Percentiles rank a stretch among this genome's conserved stretches.
phyloP scores from a whole-genome alignment of 495 filamentous ascomycete species.

The Aspergillus indologenus region DNA sequence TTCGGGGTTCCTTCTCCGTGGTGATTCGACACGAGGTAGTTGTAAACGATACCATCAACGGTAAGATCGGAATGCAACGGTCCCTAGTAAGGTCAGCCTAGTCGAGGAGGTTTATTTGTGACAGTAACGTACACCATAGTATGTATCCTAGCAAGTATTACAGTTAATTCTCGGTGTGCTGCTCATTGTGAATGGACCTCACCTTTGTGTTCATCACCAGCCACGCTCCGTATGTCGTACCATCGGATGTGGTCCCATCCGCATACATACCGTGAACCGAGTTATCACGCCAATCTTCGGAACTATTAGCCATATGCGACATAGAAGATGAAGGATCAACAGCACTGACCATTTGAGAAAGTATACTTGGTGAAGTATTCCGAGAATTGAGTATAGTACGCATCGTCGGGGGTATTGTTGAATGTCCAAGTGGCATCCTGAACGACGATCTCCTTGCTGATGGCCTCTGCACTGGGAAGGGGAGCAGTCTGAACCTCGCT shows the following conservation, averaged over 20 bases:
- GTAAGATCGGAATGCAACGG: conserved; percentile 55
- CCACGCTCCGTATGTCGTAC: conserved; percentile 53
- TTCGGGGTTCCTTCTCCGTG: conserved; percentile 56
- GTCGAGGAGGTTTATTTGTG: not conserved
- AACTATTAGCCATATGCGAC: not conserved
- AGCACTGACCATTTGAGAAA: conserved; percentile 38
- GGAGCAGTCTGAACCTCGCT: conserved; percentile 51
- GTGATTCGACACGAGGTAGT: conserved; percentile 52
- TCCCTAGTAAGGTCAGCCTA: conserved; percentile 30
- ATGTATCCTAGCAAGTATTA: conserved; percentile 39
- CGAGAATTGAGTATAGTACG: conserved; percentile 48
- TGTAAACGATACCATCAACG: conserved; percentile 57
- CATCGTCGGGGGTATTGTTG: conserved; percentile 46
- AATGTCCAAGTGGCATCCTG: conserved; percentile 59
- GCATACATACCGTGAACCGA: conserved; percentile 53
- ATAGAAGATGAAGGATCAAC: not conserved
- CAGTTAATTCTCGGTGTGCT: not conserved
- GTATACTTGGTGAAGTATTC: conserved; percentile 62
- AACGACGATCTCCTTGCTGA: conserved; percentile 40
- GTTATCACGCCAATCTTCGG: conserved; percentile 47
- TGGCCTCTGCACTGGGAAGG: conserved; percentile 45
- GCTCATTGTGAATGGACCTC: not conserved
- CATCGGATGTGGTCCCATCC: conserved; percentile 48
- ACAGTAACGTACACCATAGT: conserved; percentile 44
- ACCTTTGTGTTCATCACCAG: conserved; percentile 55